phyloP scores from a whole-genome alignment of 768 basidiomycete genomes.

The Tulasnella sp. region DNA sequence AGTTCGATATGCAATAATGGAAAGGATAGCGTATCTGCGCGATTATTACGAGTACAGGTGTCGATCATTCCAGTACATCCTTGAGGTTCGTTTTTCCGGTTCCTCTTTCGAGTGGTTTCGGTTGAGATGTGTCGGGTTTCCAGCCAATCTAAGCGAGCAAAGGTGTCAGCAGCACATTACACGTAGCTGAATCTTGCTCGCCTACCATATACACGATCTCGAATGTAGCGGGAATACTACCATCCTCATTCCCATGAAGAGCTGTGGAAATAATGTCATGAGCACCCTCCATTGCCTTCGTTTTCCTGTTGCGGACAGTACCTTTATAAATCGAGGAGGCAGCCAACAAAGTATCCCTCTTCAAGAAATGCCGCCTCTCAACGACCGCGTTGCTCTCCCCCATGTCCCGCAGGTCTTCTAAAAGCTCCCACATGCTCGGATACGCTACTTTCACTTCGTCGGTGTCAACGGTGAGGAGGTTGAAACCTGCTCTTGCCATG shows the following conservation, averaged over 20 bases:
- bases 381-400: slow-evolving; percentile 90
- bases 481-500: slow-evolving; percentile 85
- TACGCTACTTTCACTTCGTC: slow-evolving; percentile 88
- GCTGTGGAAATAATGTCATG: slow-evolving; percentile 34
- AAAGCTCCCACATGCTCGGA: slow-evolving; percentile 91
- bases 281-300: neutral
- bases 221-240: slow-evolving; percentile 85
- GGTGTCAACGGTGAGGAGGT: slow-evolving; percentile 84
- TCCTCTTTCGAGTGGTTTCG: slow-evolving; percentile 53
- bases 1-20: too few species aligned
- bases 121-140: slow-evolving; percentile 62
- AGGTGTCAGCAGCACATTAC: too few species aligned
- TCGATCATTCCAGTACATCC: slow-evolving; percentile 37
- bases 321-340: slow-evolving; percentile 92
- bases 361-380: slow-evolving; percentile 62
- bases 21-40: slow-evolving; percentile 16
- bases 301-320: slow-evolving; percentile 25
- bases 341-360: slow-evolving; percentile 79
- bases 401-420: slow-evolving; percentile 92
- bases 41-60: too few species aligned
- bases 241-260: slow-evolving; percentile 74
- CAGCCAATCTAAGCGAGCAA: slow-evolving; percentile 53
- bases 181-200: slow-evolving; percentile 19
- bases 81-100: slow-evolving; percentile 49
- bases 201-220: slow-evolving; percentile 92